Conservation (phyloP, 257 asterid species). For the Paulownia fortunei region DNA sequence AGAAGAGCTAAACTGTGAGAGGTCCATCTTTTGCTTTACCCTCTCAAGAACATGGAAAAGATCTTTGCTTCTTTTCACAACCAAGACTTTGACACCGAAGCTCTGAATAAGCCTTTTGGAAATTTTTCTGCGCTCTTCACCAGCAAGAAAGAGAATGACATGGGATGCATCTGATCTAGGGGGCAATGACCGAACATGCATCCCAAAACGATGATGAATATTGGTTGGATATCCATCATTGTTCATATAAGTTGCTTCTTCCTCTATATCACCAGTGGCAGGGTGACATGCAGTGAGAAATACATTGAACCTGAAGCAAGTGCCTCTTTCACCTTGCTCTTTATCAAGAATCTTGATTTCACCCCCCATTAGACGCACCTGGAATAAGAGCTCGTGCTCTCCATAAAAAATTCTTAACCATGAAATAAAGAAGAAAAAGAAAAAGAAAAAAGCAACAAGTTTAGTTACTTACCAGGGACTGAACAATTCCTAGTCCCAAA, state of each 20-base stretch:
- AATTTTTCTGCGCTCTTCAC: neutral
- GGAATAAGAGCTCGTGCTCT: neutral
- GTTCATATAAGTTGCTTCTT: too few species aligned
- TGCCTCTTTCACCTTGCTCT: constrained; percentile 45
- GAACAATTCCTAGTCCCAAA: constrained; percentile 55
- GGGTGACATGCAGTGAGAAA: constrained; percentile 8
- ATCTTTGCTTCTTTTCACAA: neutral
- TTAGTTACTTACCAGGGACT: constrained; percentile 40
- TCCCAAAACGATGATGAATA: neutral
- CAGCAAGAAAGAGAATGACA: neutral
- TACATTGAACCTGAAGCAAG: constrained; percentile 48
- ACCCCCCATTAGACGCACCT: constrained; percentile 61
- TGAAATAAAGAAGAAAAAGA: neutral
- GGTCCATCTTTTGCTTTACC: neutral
- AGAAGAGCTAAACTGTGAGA: neutral
- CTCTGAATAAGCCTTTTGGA: neutral
- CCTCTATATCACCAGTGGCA: constrained; percentile 19
- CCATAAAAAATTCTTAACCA: neutral
- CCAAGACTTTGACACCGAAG: neutral
- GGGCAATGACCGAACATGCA: neutral
- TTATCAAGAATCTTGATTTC: constrained; percentile 49
- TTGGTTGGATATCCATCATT: neutral
- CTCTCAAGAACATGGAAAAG: neutral
- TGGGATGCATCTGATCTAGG: neutral
- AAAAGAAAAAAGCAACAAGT: neutral